Evolutionary conservation across 2,329 filamentous ascomycete species (phyloP), one percentile per base, ranked within the genome.

Genomic region (Fusarium sp.): DNA sequence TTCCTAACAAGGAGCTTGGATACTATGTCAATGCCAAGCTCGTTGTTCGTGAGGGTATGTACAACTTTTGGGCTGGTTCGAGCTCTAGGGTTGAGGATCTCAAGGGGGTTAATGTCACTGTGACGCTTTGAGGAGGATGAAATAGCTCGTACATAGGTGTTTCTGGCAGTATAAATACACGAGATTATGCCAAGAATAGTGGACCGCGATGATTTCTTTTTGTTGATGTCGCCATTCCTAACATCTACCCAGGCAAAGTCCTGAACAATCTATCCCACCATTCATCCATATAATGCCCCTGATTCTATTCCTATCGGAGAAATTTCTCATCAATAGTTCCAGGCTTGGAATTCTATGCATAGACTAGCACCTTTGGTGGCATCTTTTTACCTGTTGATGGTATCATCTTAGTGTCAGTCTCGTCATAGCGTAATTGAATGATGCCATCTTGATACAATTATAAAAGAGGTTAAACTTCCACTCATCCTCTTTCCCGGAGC

Each of bases 31-130:
- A 75, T 33, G 66, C 68, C 0, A 59, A 75, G 54, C 73, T 75
- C 65, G 61, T 59, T 27, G 65, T 74, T 5, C 70, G 73, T 13
- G 63, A 54, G 1, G 77, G 73, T 6, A 58, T 73, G 8, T 77
- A 76, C 53, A 75, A 69, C 31, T 77, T 79, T 27, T 78, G 73
- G 73, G 57, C 75, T 18, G 77, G 77, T 4, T 74, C 64, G 14
- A 77, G 76, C 44, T 78, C 76, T 2, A 67, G 73, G 29, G 60
- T 55, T 9, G 62, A 69, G 60, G 66, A 72, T 51, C 33, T 71
- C 14, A 67, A 65, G 27, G 65, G 25, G 9, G 60, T 71, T 4
- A 71, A 72, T 54, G 68, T 71, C 2, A 72, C 68, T 1, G 57
- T 51, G 8, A 58, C 57, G 8, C 36, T 67, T 1, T 67, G 3